Evolutionary conservation across 2,329 filamentous ascomycete species (phyloP).

Genomic region (Ophidiomyces ophidiicola): DNA sequence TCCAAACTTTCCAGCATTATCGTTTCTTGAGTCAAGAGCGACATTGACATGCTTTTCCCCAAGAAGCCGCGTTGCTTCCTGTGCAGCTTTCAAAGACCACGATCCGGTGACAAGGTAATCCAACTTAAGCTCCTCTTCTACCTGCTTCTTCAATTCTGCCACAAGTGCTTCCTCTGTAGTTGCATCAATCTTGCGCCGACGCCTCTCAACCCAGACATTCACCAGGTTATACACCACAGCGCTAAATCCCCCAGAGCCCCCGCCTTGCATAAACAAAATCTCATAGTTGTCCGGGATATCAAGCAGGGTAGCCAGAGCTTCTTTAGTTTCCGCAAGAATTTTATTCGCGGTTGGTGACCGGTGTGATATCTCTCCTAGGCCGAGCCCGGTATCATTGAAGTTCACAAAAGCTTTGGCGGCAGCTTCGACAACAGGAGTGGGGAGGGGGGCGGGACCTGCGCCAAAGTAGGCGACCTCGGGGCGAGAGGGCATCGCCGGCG

Average conservation of each 20-base stretch:
- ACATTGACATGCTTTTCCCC: conserved; percentile 68
- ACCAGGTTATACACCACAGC: conserved; percentile 76
- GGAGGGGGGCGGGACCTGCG: conserved; percentile 77
- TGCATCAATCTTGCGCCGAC: conserved; percentile 47
- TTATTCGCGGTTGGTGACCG: conserved; percentile 65
- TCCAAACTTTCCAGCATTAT: conserved; percentile 71
- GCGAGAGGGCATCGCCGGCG: conserved; percentile 17
- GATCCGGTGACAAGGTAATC: conserved; percentile 87
- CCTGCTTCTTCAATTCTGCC: conserved; percentile 49
- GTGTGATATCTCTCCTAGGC: conserved; percentile 82
- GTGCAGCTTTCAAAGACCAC: conserved; percentile 80
- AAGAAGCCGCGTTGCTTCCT: conserved; percentile 67
- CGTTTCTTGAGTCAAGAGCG: conserved; percentile 51
- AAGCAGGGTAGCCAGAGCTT: conserved; percentile 58
- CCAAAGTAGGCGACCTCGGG: conserved; percentile 56
- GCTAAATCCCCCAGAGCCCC: conserved; percentile 75
- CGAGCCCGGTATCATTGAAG: conserved; percentile 68
- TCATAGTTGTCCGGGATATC: conserved; percentile 81
- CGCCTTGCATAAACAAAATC: conserved; percentile 75
- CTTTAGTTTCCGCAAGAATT: conserved; percentile 69
- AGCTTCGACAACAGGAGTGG: conserved; percentile 64
- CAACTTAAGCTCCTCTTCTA: conserved; percentile 60
- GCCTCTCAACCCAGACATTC: conserved; percentile 64
- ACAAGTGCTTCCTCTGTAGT: conserved; percentile 46
- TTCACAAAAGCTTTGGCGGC: conserved; percentile 69